Evolutionary conservation across 495 filamentous ascomycete species (phyloP), one percentile per base, ranked within the genome.

Genomic region (Trichoderma orchidacearum): DNA sequence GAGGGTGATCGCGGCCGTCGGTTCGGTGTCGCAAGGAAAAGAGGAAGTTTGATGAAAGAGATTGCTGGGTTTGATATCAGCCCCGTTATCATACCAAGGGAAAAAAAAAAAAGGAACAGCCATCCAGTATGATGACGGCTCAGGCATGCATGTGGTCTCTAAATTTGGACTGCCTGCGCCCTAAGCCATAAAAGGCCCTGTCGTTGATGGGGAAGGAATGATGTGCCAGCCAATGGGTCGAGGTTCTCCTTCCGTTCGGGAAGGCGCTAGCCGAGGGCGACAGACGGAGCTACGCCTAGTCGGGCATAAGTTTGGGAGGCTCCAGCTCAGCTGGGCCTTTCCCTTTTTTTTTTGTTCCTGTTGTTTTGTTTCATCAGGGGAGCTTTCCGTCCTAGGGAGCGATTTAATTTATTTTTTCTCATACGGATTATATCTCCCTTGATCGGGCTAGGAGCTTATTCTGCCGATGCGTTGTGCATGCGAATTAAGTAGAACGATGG

Each of bases 301-400:
- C 2, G 0, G 41, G 41, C 8, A 48, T 12, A 27, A 48, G n/a
- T n/a, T n/a, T n/a, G n/a, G 32, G 32, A n/a, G n/a, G 12, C 32
- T 11, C 32, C n/a, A n/a, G 32, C 12, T 35, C 32, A 23, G 15
- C 23, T 15, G 21, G 27, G 21, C 18, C 27, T 1, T 23, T 48
- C 21, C 13, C 21, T 48, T 27, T 48, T 13, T 35, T 35, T 35
- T 35, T 35, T n/a, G n/a, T n/a, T 25, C 7, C 6, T 12, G 5
- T 48, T 48, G 41, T 48, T 48, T 48, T 48, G 41, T 48, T 48
- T 48, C 41, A 48, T 48, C 41, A 48, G 41, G 41, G 21, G 41
- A 48, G 41, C 18, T 48, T 18, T 13, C 27, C 15, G 5, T 9
- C 32, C 17, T 23, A 23, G 17, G 18, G 25, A 45, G 6, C n/a